These are phyloP conservation scores for Schizothecium vesticola DNA, from an alignment of 495 filamentous ascomycete genomes.

Conservation along the genomic window DNA sequence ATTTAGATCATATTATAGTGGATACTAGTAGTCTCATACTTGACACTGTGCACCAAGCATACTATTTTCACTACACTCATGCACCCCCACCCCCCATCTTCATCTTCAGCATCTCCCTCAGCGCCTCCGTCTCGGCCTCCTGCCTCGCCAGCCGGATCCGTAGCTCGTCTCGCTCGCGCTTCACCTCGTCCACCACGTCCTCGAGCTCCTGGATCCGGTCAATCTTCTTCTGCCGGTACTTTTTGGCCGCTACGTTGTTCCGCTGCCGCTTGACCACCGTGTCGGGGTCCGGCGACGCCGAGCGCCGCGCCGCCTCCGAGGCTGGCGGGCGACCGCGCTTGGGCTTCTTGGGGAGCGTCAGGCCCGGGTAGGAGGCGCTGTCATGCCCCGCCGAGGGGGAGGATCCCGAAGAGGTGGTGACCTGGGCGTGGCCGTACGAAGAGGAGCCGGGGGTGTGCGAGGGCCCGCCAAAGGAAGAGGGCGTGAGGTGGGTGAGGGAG, in stretches of 20 bases:
- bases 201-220: slow-evolving; percentile 62
- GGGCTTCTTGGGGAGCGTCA: background rate
- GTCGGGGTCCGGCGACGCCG: slow-evolving; percentile 12
- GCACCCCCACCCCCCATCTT: slow-evolving; percentile 15
- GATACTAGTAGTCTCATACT: too few species aligned
- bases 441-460: background rate
- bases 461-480: background rate
- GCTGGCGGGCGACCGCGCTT: slow-evolving; percentile 14
- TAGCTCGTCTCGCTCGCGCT: slow-evolving; percentile 59
- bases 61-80: slow-evolving; percentile 14
- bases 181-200: slow-evolving; percentile 52
- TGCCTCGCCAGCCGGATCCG: slow-evolving; percentile 56
- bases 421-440: background rate
- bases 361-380: background rate
- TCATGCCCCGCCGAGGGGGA: background rate
- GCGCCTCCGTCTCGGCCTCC: slow-evolving; percentile 53
- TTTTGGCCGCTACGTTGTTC: slow-evolving; percentile 65
- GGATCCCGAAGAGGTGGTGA: background rate
- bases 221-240: slow-evolving; percentile 66
- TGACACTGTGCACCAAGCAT: too few species aligned
- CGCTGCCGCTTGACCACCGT: slow-evolving; percentile 50
- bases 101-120: slow-evolving; percentile 41
- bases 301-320: background rate
- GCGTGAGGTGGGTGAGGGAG: background rate
- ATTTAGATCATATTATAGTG: too few species aligned